These are phyloP conservation scores for Annulohypoxylon moriforme DNA, from an alignment of 495 filamentous ascomycete species.

Conservation along the genomic window DNA sequence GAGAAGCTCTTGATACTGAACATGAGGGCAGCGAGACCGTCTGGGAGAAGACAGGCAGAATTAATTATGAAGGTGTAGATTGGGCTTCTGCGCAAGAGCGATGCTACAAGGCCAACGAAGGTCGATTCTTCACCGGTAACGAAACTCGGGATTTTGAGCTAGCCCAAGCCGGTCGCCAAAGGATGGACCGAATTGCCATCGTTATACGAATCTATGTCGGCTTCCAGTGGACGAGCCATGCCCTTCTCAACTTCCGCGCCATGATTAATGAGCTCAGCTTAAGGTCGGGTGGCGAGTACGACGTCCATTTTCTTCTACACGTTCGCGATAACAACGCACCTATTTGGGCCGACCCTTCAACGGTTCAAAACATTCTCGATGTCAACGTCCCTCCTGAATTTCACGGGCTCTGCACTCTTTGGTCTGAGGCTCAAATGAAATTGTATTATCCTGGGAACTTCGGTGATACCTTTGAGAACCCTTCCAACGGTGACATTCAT, in stretches of 20 bases:
- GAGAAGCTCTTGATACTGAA: slow-evolving; percentile 81
- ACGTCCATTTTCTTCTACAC: slow-evolving; percentile 83
- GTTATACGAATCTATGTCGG: slow-evolving; percentile 78
- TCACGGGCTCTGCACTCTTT: slow-evolving; percentile 84
- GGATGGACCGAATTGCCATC: slow-evolving; percentile 72
- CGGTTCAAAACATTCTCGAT: slow-evolving; percentile 69
- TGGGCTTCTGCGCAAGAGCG: slow-evolving; percentile 82
- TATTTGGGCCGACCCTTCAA: slow-evolving; percentile 70
- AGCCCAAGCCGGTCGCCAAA: slow-evolving; percentile 42
- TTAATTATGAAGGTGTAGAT: slow-evolving; percentile 77
- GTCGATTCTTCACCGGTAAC: slow-evolving; percentile 64
- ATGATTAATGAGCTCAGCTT: slow-evolving; percentile 81
- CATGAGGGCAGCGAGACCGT: slow-evolving; percentile 74
- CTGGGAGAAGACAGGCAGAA: slow-evolving; percentile 74
- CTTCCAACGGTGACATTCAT: slow-evolving; percentile 73
- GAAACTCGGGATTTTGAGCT: slow-evolving; percentile 47
- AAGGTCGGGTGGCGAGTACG: slow-evolving; percentile 80
- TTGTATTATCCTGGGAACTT: slow-evolving; percentile 82
- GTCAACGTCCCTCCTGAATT: slow-evolving; percentile 89
- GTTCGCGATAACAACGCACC: slow-evolving; percentile 73
- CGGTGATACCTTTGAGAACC: slow-evolving; percentile 72
- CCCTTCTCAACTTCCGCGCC: slow-evolving; percentile 78
- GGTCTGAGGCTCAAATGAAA: slow-evolving; percentile 93
- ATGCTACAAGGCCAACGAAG: slow-evolving; percentile 74
- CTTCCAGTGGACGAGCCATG: slow-evolving; percentile 74